Percentiles rank a stretch among this genome's conserved stretches.
Evolutionary conservation across 257 asterid genomes (phyloP).

Genomic region (Forsythia suspensa): DNA sequence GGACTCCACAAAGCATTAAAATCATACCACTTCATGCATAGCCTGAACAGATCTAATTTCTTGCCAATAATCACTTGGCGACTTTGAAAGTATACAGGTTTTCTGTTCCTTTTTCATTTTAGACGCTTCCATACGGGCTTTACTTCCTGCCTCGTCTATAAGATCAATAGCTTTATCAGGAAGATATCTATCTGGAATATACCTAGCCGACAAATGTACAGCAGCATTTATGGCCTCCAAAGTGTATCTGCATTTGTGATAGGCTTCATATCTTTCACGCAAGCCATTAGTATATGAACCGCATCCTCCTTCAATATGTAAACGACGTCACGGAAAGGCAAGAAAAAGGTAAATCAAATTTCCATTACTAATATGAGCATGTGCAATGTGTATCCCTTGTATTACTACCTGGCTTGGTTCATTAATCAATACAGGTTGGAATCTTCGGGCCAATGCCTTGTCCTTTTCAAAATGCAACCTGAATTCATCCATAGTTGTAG

Average conservation of each 20-base stretch:
- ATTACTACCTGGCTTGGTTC: conserved; percentile 82
- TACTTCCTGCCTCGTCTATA: conserved; percentile 98
- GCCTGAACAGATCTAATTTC: conserved; percentile 80
- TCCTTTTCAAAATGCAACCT: conserved; percentile 85
- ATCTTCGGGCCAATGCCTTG: conserved; percentile 90
- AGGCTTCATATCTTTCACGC: conserved; percentile 78
- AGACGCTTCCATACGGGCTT: conserved; percentile 81
- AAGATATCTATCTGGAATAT: conserved; percentile 88
- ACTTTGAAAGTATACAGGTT: conserved; percentile 62
- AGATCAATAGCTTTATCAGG: conserved; percentile 99
- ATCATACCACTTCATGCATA: conserved; percentile 70
- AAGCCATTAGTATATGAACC: conserved; percentile 75
- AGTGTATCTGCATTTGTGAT: conserved; percentile 86
- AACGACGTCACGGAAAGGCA: conserved; percentile 15
- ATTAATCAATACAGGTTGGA: conserved; percentile 79
- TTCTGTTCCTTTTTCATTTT: conserved; percentile 70
- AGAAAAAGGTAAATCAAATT: not conserved
- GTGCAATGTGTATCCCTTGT: not conserved
- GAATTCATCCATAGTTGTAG: conserved; percentile 92
- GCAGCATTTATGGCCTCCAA: conserved; percentile 92
- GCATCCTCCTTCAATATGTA: conserved; percentile 69
- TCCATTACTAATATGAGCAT: not conserved
- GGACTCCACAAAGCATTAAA: conserved; percentile 8
- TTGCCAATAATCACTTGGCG: conserved; percentile 87
- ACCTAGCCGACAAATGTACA: conserved; percentile 80